phyloP scores from a whole-genome alignment of 352 stramenopile genomes.

The Lagenidium giganteum region DNA sequence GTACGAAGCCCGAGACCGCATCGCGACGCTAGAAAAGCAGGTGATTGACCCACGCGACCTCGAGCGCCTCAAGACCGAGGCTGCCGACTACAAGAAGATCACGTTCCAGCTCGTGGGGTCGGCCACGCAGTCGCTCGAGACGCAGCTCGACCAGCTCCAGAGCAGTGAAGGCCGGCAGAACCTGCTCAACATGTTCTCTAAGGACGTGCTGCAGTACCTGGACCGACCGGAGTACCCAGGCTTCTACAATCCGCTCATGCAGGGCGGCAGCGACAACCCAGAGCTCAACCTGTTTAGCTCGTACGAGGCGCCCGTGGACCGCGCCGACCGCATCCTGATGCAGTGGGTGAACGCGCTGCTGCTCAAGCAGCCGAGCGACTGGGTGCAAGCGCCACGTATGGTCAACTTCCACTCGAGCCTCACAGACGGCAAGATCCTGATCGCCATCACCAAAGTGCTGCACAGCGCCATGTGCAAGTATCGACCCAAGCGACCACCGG shows the following conservation, averaged over 20 bases:
- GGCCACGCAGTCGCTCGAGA: slow-evolving; percentile 44
- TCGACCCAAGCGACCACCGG: slow-evolving; percentile 25
- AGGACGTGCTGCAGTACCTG: slow-evolving; percentile 53
- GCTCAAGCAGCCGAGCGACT: slow-evolving; percentile 37
- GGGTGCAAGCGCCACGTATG: slow-evolving; percentile 41
- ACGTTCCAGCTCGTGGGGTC: slow-evolving; percentile 48
- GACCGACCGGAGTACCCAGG: slow-evolving; percentile 56
- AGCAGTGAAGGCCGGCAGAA: slow-evolving; percentile 63
- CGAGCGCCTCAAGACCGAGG: slow-evolving; percentile 47
- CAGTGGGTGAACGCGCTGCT: slow-evolving; percentile 72
- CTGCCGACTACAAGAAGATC: slow-evolving; percentile 66
- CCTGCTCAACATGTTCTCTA: slow-evolving; percentile 50
- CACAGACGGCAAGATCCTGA: slow-evolving; percentile 46
- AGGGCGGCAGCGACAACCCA: slow-evolving; percentile 7
- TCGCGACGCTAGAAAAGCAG: slow-evolving; percentile 35
- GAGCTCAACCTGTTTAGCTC: slow-evolving; percentile 19
- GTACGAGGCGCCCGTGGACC: slow-evolving; percentile 50
- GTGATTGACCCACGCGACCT: slow-evolving; percentile 50
- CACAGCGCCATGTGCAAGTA: slow-evolving; percentile 61
- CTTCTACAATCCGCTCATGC: slow-evolving; percentile 63
- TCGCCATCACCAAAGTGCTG: slow-evolving; percentile 54
- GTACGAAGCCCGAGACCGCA: slow-evolving; percentile 20
- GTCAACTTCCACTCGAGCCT: slow-evolving; percentile 69
- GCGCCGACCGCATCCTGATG: slow-evolving; percentile 63
- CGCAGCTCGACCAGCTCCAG: slow-evolving; percentile 50